Conservation (phyloP, 2,329 filamentous ascomycete genomes). For the Cercospora sp. region DNA sequence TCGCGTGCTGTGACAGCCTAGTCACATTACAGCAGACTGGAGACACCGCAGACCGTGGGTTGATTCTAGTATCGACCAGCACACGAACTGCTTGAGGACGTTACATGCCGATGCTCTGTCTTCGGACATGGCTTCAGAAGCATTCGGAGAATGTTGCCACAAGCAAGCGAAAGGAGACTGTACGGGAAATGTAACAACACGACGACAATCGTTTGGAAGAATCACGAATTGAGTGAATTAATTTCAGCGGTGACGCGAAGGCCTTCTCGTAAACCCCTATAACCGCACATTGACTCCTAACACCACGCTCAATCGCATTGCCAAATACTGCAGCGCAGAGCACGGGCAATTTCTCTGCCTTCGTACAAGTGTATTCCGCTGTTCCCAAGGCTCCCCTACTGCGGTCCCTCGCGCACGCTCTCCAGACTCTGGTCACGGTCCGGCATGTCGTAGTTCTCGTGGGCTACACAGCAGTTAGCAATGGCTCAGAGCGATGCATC, state of each 20-base stretch:
- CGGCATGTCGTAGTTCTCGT: conserved; percentile 2
- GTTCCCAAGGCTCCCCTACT: not conserved
- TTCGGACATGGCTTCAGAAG: not conserved
- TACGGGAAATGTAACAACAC: not conserved
- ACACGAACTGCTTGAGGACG: not conserved
- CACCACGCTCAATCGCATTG: not conserved
- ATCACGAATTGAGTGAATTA: not conserved
- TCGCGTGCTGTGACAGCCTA: not conserved
- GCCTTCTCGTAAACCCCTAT: not conserved
- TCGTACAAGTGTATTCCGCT: not conserved
- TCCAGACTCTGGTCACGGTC: not conserved
- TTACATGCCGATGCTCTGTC: not conserved
- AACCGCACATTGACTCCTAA: not conserved
- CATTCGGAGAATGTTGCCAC: not conserved
- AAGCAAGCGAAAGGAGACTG: not conserved
- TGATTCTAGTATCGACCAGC: not conserved
- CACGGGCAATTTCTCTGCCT: not conserved
- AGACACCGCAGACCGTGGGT: not conserved
- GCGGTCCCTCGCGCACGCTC: not conserved
- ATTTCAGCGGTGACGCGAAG: not conserved
- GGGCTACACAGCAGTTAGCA: not conserved
- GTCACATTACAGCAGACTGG: not conserved
- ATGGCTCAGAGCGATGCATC: not conserved
- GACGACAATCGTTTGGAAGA: not conserved
- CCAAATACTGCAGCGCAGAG: not conserved